These are phyloP conservation scores for Juglanconis oblonga DNA, from an alignment of 2,329 filamentous ascomycete genomes.

Conservation along the genomic window DNA sequence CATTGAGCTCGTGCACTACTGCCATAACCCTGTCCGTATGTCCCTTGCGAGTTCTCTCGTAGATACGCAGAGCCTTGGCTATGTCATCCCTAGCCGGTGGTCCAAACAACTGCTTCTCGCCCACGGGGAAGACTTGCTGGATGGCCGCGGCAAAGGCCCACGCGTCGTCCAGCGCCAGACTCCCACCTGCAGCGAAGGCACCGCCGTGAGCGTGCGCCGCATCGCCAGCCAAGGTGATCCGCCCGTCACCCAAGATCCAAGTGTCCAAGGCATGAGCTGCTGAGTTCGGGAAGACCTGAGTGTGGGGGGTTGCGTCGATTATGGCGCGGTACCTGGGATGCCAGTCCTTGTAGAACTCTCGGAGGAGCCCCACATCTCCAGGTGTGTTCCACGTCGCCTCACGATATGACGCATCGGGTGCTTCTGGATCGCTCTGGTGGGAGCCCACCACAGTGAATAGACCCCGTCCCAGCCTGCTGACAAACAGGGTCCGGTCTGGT, in stretches of 20 bases:
- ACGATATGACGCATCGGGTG: slow-evolving; percentile 27
- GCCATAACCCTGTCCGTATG: slow-evolving; percentile 35
- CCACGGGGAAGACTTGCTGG: slow-evolving; percentile 30
- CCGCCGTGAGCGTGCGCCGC: slow-evolving; percentile 40
- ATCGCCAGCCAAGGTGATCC: slow-evolving; percentile 36
- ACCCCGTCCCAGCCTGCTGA: slow-evolving; percentile 37
- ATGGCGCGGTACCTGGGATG: slow-evolving; percentile 38
- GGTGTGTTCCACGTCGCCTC: slow-evolving; percentile 36
- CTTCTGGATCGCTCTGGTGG: slow-evolving; percentile 34
- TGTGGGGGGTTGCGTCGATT: slow-evolving; percentile 37
- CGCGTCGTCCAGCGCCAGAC: slow-evolving; percentile 38
- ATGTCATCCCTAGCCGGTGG: slow-evolving; percentile 22
- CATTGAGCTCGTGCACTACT: slow-evolving; percentile 32
- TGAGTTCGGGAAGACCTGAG: slow-evolving; percentile 40
- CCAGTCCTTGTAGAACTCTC: slow-evolving; percentile 39
- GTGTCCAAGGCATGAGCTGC: slow-evolving; percentile 36
- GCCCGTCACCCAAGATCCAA: slow-evolving; percentile 36
- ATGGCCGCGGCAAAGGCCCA: slow-evolving; percentile 40
- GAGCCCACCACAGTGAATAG: slow-evolving; percentile 43
- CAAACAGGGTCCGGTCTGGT: slow-evolving; percentile 39
- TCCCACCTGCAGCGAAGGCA: slow-evolving; percentile 38
- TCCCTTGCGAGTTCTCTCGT: slow-evolving; percentile 39
- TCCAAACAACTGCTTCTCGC: not conserved
- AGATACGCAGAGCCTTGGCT: slow-evolving; percentile 32
- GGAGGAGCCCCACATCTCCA: slow-evolving; percentile 34